Conservation (phyloP, 2,329 filamentous ascomycete species). For the Teratosphaeria zuluensis region DNA sequence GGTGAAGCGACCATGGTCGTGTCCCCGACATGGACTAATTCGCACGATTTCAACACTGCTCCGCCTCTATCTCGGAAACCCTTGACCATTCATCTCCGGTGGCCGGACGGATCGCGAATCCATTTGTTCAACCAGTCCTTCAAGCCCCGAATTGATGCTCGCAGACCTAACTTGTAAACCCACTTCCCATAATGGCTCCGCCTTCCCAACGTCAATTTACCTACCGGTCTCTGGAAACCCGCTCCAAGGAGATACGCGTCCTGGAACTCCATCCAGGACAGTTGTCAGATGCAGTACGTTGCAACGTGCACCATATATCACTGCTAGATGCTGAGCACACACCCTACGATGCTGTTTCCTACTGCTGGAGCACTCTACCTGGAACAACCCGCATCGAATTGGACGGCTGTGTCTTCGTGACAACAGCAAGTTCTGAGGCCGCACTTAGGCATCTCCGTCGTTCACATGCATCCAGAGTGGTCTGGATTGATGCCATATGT, state of each 20-base stretch:
- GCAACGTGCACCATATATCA: background rate
- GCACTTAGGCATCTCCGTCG: background rate
- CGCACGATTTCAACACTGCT: background rate
- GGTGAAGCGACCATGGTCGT: background rate
- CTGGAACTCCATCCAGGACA: background rate
- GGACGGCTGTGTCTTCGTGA: background rate
- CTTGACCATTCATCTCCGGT: background rate
- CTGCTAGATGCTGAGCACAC: background rate
- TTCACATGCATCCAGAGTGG: background rate
- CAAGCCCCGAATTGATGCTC: background rate
- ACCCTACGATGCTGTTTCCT: background rate
- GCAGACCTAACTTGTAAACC: background rate
- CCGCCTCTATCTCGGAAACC: background rate
- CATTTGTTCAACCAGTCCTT: background rate
- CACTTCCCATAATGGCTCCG: background rate
- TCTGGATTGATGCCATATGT: conserved; percentile 1
- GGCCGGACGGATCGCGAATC: background rate
- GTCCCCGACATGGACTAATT: background rate
- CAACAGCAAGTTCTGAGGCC: background rate
- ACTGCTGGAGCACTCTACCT: background rate
- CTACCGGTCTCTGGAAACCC: background rate
- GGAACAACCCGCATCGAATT: background rate
- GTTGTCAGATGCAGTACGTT: background rate
- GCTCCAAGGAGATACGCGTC: background rate
- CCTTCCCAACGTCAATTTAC: background rate